A percentile compares a stretch with the other conserved stretches of the same genome.
Evolutionary conservation across 257 asterid genomes (phyloP).

Genomic region (Solanum bukasovii): DNA sequence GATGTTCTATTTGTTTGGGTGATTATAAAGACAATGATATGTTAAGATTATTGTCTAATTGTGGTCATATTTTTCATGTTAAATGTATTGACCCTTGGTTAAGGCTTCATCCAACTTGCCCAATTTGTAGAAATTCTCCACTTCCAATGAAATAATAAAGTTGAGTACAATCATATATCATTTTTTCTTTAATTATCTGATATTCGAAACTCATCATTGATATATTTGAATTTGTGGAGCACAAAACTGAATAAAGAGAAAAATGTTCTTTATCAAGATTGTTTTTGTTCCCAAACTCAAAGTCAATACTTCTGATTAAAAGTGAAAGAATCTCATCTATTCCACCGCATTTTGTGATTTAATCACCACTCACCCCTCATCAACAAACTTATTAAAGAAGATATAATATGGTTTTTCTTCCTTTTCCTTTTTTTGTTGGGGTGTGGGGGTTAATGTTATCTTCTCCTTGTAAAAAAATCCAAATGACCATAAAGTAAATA

Average conservation of each 20-base stretch:
- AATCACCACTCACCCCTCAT: not conserved
- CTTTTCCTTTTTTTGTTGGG: not conserved
- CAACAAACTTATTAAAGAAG: not conserved
- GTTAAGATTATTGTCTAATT: slow-evolving; percentile 7
- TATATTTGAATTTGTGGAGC: not conserved
- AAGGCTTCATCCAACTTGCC: slow-evolving; percentile 16
- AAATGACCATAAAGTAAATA: not conserved
- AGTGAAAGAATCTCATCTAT: not conserved
- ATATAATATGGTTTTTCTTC: not conserved
- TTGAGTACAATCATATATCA: not conserved
- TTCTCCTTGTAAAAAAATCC: not conserved
- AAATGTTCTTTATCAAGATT: not conserved
- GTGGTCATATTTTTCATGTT: slow-evolving; percentile 18
- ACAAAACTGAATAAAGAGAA: not conserved
- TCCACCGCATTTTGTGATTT: no score
- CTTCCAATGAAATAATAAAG: not conserved
- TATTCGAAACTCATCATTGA: not conserved
- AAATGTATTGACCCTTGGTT: slow-evolving; percentile 20
- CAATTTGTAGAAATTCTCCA: slow-evolving; percentile 18
- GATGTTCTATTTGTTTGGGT: slow-evolving; percentile 20
- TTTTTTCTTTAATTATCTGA: not conserved
- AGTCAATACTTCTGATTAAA: not conserved
- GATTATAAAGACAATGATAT: slow-evolving; percentile 10
- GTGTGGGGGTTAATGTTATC: not conserved
- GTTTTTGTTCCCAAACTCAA: not conserved